Conservation (phyloP, 2,329 filamentous ascomycete genomes). For the Sarocladium brachiariae region DNA sequence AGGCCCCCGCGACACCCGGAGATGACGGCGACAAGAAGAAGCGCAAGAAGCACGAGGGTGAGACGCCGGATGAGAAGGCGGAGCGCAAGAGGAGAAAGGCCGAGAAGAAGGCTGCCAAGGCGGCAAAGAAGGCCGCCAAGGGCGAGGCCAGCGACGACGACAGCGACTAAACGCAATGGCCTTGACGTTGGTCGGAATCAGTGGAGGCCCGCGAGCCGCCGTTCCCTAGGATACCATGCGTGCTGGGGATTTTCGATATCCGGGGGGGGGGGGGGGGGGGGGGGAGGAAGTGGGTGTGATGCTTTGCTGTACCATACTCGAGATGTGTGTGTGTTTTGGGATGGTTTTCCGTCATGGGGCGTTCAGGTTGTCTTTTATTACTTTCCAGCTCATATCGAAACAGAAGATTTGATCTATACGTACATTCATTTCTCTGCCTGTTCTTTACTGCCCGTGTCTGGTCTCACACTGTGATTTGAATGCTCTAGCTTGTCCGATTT, state of each 20-base stretch:
- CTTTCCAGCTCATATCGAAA: constrained; percentile 4
- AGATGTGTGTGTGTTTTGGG: neutral
- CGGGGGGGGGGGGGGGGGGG: neutral
- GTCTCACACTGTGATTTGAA: no score
- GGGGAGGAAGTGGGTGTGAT: neutral
- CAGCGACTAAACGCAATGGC: constrained; percentile 36
- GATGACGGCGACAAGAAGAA: constrained; percentile 56
- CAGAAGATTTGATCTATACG: constrained; percentile 2
- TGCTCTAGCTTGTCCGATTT: no score
- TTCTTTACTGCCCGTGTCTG: no score
- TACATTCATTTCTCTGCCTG: no score
- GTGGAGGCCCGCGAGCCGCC: neutral
- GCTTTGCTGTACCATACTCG: constrained; percentile 7
- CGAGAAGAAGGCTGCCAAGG: constrained; percentile 53
- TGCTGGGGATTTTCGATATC: constrained; percentile 3
- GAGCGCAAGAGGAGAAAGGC: constrained; percentile 54
- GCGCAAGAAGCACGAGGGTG: constrained; percentile 77
- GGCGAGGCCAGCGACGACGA: constrained; percentile 46
- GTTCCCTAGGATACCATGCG: constrained; percentile 4
- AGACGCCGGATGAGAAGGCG: constrained; percentile 62
- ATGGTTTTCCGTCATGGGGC: neutral
- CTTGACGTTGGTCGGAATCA: neutral
- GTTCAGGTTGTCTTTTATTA: constrained; percentile 3
- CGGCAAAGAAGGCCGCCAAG: constrained; percentile 47
- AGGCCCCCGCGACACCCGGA: constrained; percentile 30